Evolutionary conservation across 495 filamentous ascomycete genomes (phyloP).

Genomic region (Lepidopterella palustris): DNA sequence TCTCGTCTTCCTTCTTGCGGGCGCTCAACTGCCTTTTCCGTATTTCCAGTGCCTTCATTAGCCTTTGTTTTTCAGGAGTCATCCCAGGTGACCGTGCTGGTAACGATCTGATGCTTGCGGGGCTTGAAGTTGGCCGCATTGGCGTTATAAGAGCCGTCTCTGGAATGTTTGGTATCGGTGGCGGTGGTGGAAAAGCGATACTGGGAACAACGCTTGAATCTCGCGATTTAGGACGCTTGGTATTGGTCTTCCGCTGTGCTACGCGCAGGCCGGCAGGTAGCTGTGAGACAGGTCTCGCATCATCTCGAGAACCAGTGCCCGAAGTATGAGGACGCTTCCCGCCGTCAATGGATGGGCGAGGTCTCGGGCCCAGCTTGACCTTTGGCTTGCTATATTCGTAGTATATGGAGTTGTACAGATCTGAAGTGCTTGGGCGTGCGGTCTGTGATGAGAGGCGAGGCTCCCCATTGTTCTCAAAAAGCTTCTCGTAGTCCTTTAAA

Average conservation of each 20-base stretch:
- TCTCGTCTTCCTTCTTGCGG: slow-evolving; percentile 15
- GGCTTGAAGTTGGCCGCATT: slow-evolving; percentile 48
- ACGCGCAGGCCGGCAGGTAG: slow-evolving; percentile 32
- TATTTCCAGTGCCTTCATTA: slow-evolving; percentile 91
- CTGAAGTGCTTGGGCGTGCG: slow-evolving; percentile 19
- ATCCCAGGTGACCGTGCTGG: slow-evolving; percentile 54
- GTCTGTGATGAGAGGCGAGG: slow-evolving; percentile 28
- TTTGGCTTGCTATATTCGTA: slow-evolving; percentile 30
- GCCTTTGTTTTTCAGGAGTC: slow-evolving; percentile 80
- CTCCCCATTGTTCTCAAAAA: slow-evolving; percentile 21
- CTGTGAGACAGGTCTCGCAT: slow-evolving; percentile 21
- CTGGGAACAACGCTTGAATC: slow-evolving; percentile 24
- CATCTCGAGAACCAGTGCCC: slow-evolving; percentile 6
- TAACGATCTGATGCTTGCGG: slow-evolving; percentile 42
- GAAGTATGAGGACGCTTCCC: slow-evolving; percentile 24
- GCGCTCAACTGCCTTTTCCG: slow-evolving; percentile 60
- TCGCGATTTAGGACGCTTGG: slow-evolving; percentile 27
- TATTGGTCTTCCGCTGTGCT: slow-evolving; percentile 26
- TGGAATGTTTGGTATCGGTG: slow-evolving; percentile 34
- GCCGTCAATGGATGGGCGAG: slow-evolving; percentile 19
- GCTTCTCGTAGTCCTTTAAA: slow-evolving; percentile 21
- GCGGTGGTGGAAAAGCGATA: slow-evolving; percentile 32
- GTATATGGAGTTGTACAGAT: slow-evolving; percentile 24
- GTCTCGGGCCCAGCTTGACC: slow-evolving; percentile 27
- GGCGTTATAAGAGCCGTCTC: slow-evolving; percentile 43